A percentile compares a stretch with the other conserved stretches of the same genome.
These are phyloP conservation scores for Wickerhamiella azyma DNA, from an alignment of 805 yeast genomes.

Conservation along the genomic window DNA sequence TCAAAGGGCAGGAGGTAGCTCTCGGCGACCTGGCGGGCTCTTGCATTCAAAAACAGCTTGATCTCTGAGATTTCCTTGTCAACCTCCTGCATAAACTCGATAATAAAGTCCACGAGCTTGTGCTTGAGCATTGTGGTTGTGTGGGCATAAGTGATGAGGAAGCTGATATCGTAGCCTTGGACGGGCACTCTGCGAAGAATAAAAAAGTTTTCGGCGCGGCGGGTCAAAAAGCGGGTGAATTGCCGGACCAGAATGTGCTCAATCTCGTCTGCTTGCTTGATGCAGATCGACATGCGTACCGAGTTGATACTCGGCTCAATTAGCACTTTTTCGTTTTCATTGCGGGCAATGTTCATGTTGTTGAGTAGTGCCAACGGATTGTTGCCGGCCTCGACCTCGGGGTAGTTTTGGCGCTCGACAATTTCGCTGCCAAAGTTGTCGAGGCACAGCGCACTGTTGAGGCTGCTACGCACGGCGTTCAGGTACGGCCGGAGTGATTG, in stretches of 20 bases:
- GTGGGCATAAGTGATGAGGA: conserved; percentile 84
- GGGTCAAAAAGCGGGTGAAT: conserved; percentile 84
- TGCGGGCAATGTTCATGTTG: conserved; percentile 81
- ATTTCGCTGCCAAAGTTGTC: conserved; percentile 91
- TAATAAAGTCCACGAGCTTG: conserved; percentile 88
- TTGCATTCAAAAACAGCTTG: conserved; percentile 90
- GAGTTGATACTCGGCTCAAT: conserved; percentile 93
- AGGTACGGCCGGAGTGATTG: conserved; percentile 94
- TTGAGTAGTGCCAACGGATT: conserved; percentile 75
- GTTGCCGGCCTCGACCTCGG: conserved; percentile 81
- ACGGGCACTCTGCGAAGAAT: conserved; percentile 86
- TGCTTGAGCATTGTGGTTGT: conserved; percentile 92
- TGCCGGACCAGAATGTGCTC: conserved; percentile 89
- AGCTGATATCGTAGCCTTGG: conserved; percentile 83
- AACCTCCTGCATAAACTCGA: conserved; percentile 98
- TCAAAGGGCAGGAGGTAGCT: conserved; percentile 64
- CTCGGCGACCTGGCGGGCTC: conserved; percentile 97
- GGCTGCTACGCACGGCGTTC: conserved; percentile 81
- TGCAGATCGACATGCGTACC: conserved; percentile 76
- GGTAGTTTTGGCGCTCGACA: conserved; percentile 93
- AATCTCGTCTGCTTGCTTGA: conserved; percentile 95
- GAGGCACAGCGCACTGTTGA: conserved; percentile 84
- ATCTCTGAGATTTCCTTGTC: conserved; percentile 97
- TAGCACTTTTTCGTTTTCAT: conserved; percentile 81
- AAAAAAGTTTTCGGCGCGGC: conserved; percentile 89